Percentiles rank a stretch among this genome's conserved stretches.
These are phyloP conservation scores for Mesembryanthemum crystallinum DNA, from an alignment of 148 eudicot genomes.

Conservation along the genomic window DNA sequence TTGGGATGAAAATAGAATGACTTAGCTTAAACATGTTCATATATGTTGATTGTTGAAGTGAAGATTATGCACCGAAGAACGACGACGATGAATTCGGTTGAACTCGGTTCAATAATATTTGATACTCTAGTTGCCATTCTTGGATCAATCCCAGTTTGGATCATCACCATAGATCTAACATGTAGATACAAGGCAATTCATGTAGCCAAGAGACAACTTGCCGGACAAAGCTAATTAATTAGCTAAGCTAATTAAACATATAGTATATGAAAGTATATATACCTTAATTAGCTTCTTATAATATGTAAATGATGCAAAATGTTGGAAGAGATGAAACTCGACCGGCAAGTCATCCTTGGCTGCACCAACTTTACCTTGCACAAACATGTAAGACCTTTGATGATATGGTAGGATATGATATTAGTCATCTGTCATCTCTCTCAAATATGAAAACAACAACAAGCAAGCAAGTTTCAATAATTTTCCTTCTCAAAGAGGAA, in stretches of 20 bases:
- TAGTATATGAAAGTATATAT: too few species aligned
- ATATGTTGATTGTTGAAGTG: too few species aligned
- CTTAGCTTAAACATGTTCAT: too few species aligned
- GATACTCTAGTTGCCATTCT: too few species aligned
- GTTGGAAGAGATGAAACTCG: background rate
- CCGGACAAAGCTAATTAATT: background rate
- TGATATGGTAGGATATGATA: background rate
- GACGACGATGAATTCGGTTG: too few species aligned
- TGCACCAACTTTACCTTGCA: conserved; percentile 14
- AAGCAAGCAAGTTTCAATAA: background rate
- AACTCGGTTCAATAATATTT: too few species aligned
- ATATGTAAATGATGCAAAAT: background rate
- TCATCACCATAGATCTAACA: conserved; percentile 17
- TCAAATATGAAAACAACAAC: too few species aligned
- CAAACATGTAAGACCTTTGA: conserved; percentile 12
- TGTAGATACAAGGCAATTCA: conserved; percentile 11
- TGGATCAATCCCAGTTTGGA: too few species aligned
- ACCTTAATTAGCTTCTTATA: too few species aligned
- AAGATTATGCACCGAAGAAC: too few species aligned
- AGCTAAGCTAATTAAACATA: background rate
- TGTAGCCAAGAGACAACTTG: conserved; percentile 18
- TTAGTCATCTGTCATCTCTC: too few species aligned
- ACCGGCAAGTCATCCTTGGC: conserved; percentile 22
- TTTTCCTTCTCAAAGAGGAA: background rate
- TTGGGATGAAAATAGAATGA: too few species aligned